Percentiles rank a stretch among this genome's conserved stretches.
phyloP scores from a whole-genome alignment of 2,329 filamentous ascomycete species.

The Epichloe sp. region DNA sequence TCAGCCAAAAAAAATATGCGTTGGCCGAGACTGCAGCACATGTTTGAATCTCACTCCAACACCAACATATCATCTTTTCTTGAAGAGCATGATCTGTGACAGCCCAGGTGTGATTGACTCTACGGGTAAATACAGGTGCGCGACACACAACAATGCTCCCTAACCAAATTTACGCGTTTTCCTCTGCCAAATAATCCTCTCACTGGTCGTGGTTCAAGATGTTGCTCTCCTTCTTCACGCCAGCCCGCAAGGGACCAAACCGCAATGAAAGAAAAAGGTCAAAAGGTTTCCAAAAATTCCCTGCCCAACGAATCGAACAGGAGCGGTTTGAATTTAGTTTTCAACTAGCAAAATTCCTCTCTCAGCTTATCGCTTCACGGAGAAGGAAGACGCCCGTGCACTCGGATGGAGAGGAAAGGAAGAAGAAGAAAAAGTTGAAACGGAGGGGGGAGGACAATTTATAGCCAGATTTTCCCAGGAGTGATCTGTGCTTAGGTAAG shows the following conservation, averaged over 20 bases:
- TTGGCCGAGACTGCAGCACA: too few species aligned
- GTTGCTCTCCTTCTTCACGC: constrained; percentile 25
- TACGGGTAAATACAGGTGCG: too few species aligned
- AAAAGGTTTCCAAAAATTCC: constrained; percentile 57
- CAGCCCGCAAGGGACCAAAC: constrained; percentile 17
- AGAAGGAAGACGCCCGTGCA: constrained; percentile 55
- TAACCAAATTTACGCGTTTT: too few species aligned
- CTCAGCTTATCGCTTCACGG: constrained; percentile 53
- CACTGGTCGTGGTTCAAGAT: background rate
- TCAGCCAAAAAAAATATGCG: too few species aligned
- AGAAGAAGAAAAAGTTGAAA: constrained; percentile 23
- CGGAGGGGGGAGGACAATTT: constrained; percentile 15
- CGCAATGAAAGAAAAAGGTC: constrained; percentile 29
- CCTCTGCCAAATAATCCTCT: background rate
- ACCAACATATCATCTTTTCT: too few species aligned
- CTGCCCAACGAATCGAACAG: constrained; percentile 50
- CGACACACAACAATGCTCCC: background rate
- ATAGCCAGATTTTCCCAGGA: constrained; percentile 12
- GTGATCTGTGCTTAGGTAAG: constrained; percentile 6
- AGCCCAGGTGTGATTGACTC: too few species aligned
- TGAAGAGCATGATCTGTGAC: too few species aligned
- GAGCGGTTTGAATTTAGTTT: constrained; percentile 67
- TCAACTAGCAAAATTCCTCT: constrained; percentile 84
- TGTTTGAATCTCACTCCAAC: too few species aligned
- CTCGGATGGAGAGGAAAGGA: constrained; percentile 40